phyloP scores from a whole-genome alignment of 1,139 yeast species.

The Pichia inconspicua region DNA sequence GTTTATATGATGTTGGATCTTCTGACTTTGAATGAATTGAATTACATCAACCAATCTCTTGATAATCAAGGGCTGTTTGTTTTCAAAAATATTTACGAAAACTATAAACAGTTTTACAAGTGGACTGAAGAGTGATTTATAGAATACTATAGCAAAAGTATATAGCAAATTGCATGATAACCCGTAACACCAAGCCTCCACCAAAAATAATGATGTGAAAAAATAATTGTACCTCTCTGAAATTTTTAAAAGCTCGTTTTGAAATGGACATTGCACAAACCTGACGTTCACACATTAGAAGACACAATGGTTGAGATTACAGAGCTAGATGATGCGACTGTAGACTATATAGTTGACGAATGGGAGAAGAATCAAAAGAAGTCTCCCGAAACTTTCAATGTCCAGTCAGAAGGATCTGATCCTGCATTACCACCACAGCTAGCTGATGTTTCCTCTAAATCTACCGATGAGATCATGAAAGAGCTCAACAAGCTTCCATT shows the following conservation, averaged over 20 bases:
- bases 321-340: constrained; percentile 19
- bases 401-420: constrained; percentile 37
- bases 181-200: too few relatives aligned
- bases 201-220: too few relatives aligned
- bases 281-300: too few relatives aligned
- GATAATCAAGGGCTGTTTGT: constrained; percentile 66
- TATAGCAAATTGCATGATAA: not conserved
- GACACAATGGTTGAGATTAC: constrained; percentile 24
- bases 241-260: not conserved
- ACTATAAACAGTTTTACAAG: constrained; percentile 71
- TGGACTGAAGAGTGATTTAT: constrained; percentile 55
- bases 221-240: too few relatives aligned
- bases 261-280: not conserved
- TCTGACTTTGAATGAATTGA: constrained; percentile 59
- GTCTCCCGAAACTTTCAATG: constrained; percentile 23
- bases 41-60: constrained; percentile 56
- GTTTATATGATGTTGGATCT: constrained; percentile 62
- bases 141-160: too few relatives aligned
- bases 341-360: constrained; percentile 27
- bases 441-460: constrained; percentile 53
- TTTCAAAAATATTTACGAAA: constrained; percentile 59
- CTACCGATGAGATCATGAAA: constrained; percentile 67
- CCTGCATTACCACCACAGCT: constrained; percentile 82
- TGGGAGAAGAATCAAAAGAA: constrained; percentile 37
- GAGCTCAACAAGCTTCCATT: constrained; percentile 85